phyloP scores from a whole-genome alignment of 805 yeast species.

The Zygotorulaspora chibaensis region DNA sequence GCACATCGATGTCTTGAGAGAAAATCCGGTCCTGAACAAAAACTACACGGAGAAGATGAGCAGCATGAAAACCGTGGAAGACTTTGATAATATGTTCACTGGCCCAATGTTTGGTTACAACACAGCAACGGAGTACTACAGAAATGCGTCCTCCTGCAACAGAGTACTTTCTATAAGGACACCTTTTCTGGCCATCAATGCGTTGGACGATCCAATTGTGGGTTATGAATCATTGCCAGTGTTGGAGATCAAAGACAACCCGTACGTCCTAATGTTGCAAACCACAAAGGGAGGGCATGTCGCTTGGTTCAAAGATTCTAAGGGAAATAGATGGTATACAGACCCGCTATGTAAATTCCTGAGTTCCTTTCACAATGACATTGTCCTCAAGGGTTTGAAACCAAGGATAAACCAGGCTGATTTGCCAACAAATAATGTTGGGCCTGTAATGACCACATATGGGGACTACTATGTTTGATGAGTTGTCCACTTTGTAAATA shows the following conservation, averaged over 20 bases:
- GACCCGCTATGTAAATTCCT: slow-evolving; percentile 47
- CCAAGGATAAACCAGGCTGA: slow-evolving; percentile 12
- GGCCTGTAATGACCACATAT: slow-evolving; percentile 19
- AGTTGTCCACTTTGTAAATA: not conserved
- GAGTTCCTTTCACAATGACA: slow-evolving; percentile 31
- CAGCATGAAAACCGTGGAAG: slow-evolving; percentile 37
- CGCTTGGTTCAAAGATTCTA: slow-evolving; percentile 59
- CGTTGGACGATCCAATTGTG: slow-evolving; percentile 74
- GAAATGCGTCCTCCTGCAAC: slow-evolving; percentile 53
- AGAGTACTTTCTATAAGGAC: slow-evolving; percentile 50
- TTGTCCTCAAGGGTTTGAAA: slow-evolving; percentile 24
- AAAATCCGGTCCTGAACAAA: slow-evolving; percentile 24
- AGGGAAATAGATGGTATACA: slow-evolving; percentile 64
- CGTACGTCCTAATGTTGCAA: slow-evolving; percentile 52
- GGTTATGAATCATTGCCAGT: slow-evolving; percentile 50
- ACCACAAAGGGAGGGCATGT: slow-evolving; percentile 77
- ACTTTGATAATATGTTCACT: slow-evolving; percentile 65
- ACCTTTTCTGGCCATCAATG: slow-evolving; percentile 60
- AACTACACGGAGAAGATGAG: slow-evolving; percentile 25
- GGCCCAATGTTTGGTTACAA: slow-evolving; percentile 62
- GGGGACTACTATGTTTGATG: slow-evolving; percentile 1
- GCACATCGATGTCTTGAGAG: slow-evolving; percentile 40
- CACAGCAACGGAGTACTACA: slow-evolving; percentile 61
- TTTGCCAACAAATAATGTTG: slow-evolving; percentile 15
- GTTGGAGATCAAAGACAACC: slow-evolving; percentile 49